Conservation (phyloP, 2,329 filamentous ascomycete species). For the Arthrinium puccinioides region DNA sequence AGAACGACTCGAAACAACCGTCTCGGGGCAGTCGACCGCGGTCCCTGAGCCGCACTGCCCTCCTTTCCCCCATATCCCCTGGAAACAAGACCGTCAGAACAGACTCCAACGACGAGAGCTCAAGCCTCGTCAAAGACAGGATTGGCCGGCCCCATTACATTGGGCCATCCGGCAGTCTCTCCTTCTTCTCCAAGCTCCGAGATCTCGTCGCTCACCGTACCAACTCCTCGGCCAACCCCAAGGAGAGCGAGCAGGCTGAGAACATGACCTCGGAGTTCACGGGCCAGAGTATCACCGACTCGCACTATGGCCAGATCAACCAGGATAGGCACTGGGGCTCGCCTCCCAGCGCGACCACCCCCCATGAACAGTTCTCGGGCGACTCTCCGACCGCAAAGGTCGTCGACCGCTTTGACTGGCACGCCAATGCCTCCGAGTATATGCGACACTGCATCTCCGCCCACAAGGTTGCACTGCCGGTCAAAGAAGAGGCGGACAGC, state of each 20-base stretch:
- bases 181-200: conserved; percentile 12
- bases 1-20: neutral
- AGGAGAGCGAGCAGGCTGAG: neutral
- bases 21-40: neutral
- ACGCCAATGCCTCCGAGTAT: conserved; percentile 11
- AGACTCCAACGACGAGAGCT: conserved; percentile 2
- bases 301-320: neutral
- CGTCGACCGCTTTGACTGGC: neutral
- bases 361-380: conserved; percentile 8
- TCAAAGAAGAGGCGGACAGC: conserved; percentile 26
- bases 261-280: conserved; percentile 1
- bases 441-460: conserved; percentile 12
- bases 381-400: conserved; percentile 8
- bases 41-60: neutral
- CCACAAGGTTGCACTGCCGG: conserved; percentile 20
- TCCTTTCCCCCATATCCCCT: conserved; percentile 2
- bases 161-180: conserved; percentile 14
- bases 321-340: neutral
- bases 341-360: neutral
- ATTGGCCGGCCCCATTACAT: conserved; percentile 16
- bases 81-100: neutral
- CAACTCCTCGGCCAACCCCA: neutral
- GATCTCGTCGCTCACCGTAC: conserved; percentile 10
- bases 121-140: conserved; percentile 13
- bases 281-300: conserved; percentile 8